Conservation (phyloP, 306 rosid genomes). For the Coriaria nepalensis region DNA sequence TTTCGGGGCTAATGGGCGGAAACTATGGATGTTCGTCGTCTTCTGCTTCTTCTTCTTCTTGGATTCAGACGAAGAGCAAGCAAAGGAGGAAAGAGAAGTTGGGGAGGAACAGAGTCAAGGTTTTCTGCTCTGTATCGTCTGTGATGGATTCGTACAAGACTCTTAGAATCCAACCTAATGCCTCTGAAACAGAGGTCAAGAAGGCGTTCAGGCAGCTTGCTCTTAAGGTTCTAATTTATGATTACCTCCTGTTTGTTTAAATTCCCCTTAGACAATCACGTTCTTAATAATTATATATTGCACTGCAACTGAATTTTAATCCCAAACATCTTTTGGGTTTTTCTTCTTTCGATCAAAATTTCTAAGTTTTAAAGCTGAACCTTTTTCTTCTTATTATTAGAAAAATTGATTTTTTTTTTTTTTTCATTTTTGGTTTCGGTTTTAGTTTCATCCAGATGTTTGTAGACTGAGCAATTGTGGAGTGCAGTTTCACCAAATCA, state of each 20-base stretch:
- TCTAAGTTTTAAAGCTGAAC: no score
- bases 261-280: not conserved
- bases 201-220: conserved; percentile 87
- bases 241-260: not conserved
- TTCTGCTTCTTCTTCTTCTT: conserved; percentile 13
- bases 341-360: no score
- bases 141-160: conserved; percentile 59
- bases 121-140: conserved; percentile 31
- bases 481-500: conserved; percentile 68
- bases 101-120: conserved; percentile 14
- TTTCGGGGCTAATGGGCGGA: no score
- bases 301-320: no score
- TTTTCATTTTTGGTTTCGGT: not conserved
- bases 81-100: conserved; percentile 12
- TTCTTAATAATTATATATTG: not conserved
- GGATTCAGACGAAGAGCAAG: conserved; percentile 26
- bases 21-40: no score
- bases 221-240: conserved; percentile 41
- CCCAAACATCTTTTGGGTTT: no score
- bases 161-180: conserved; percentile 46
- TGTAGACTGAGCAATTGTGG: conserved; percentile 70
- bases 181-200: conserved; percentile 79
- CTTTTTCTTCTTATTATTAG: not conserved
- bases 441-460: conserved; percentile 90
- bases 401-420: not conserved